phyloP scores from a whole-genome alignment of 352 stramenopile species.

The Pythium phragmitis region DNA sequence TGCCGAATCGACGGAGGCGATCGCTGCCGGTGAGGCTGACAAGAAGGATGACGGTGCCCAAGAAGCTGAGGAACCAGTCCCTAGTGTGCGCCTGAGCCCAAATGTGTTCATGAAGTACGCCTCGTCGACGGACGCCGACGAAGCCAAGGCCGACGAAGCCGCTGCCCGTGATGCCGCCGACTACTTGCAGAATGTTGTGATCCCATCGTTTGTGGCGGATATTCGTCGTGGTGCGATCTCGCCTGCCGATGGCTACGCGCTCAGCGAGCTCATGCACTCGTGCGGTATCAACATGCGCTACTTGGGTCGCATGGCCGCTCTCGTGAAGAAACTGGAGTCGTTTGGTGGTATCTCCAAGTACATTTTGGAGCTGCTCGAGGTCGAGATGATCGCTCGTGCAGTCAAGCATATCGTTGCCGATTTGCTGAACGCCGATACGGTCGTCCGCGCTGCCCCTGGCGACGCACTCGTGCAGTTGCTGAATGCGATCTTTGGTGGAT shows the following conservation, averaged over 20 bases:
- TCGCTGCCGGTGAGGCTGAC: conserved; percentile 28
- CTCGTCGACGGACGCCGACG: conserved; percentile 64
- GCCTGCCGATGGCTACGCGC: conserved; percentile 86
- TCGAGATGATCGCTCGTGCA: conserved; percentile 95
- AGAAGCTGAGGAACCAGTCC: conserved; percentile 48
- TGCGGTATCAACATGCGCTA: conserved; percentile 97
- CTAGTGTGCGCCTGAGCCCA: conserved; percentile 73
- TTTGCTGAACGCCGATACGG: conserved; percentile 62
- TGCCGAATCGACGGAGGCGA: conserved; percentile 30
- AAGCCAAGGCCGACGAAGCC: conserved; percentile 69
- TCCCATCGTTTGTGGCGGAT: conserved; percentile 83
- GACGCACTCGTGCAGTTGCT: conserved; percentile 78
- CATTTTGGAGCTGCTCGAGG: conserved; percentile 94
- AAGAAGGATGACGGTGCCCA: conserved; percentile 44
- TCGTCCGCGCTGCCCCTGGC: conserved; percentile 65
- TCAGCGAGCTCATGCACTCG: conserved; percentile 94
- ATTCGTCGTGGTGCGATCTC: conserved; percentile 81
- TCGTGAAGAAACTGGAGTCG: conserved; percentile 87
- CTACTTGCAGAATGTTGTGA: conserved; percentile 84
- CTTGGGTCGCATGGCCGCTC: conserved; percentile 88
- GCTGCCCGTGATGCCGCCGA: conserved; percentile 71
- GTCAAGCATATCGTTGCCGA: conserved; percentile 86
- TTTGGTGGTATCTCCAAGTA: conserved; percentile 89
- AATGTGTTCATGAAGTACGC: conserved; percentile 90
- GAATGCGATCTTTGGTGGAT: conserved; percentile 78